Conservation (phyloP, 257 asterid genomes). For the Rehmannia glutinosa region DNA sequence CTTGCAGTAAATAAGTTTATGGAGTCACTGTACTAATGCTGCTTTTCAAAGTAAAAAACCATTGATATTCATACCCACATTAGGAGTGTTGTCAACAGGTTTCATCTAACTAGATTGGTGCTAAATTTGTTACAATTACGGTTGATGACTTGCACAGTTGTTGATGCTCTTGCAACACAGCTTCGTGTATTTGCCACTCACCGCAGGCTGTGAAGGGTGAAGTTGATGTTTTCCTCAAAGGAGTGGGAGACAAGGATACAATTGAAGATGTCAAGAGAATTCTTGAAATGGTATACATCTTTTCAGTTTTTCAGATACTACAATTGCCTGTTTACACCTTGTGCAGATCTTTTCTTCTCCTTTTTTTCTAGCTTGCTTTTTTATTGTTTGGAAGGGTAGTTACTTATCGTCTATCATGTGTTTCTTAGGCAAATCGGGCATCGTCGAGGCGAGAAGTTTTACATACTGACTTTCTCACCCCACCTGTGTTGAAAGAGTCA, state of each 20-base stretch:
- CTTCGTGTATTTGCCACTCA: constrained; percentile 45
- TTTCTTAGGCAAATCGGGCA: constrained; percentile 68
- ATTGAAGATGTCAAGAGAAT: constrained; percentile 67
- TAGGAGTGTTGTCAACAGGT: background rate
- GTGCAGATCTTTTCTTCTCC: background rate
- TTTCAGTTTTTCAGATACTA: constrained; percentile 5
- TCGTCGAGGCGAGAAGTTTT: constrained; percentile 66
- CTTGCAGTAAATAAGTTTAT: background rate
- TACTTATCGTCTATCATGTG: background rate
- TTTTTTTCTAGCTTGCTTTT: background rate
- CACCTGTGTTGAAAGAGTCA: constrained; percentile 71
- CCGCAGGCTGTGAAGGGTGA: constrained; percentile 61
- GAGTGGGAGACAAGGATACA: constrained; percentile 52
- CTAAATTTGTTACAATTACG: constrained; percentile 17
- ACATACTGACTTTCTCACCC: constrained; percentile 85
- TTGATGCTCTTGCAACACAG: constrained; percentile 61
- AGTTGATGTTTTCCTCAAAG: constrained; percentile 38
- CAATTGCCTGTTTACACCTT: background rate
- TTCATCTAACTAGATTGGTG: constrained; percentile 2
- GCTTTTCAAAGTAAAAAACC: background rate
- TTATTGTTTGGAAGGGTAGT: background rate
- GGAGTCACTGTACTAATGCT: background rate
- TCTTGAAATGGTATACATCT: constrained; percentile 63
- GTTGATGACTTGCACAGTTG: constrained; percentile 35
- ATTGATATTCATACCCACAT: background rate